A percentile compares a stretch with the other conserved stretches of the same genome.
Evolutionary conservation across 2,329 filamentous ascomycete genomes (phyloP).

Genomic region (Stemphylium vesicarium): DNA sequence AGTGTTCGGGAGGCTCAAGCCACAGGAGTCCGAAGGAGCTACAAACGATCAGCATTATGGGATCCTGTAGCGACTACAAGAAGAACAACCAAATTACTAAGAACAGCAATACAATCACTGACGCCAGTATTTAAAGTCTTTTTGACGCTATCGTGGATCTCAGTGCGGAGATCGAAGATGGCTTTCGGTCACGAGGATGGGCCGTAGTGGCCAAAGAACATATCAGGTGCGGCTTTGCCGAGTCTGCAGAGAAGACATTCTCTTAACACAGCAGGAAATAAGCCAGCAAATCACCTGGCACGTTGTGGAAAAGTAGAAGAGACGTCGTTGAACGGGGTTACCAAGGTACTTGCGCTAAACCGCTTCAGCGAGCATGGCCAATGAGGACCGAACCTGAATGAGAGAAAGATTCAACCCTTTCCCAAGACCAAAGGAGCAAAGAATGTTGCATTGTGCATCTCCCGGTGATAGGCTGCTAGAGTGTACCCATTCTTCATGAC

Average conservation of each 20-base stretch:
- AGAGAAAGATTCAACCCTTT: neutral
- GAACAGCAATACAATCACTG: neutral
- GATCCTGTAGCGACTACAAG: neutral
- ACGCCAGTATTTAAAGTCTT: neutral
- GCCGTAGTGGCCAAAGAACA: neutral
- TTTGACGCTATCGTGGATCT: neutral
- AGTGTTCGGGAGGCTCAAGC: neutral
- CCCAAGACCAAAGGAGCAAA: neutral
- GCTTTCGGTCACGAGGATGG: neutral
- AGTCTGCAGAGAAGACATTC: neutral
- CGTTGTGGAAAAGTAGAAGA: neutral
- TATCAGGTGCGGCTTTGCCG: neutral
- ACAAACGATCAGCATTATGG: neutral
- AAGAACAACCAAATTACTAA: neutral
- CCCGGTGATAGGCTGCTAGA: neutral
- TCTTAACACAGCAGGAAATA: fast-evolving
- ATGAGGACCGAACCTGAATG: neutral
- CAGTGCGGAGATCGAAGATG: neutral
- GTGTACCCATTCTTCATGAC: neutral
- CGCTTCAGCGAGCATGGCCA: neutral
- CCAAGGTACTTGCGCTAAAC: constrained; percentile 11
- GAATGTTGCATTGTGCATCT: neutral
- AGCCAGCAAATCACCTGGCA: neutral
- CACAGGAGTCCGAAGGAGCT: neutral
- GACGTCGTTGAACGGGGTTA: constrained; percentile 6